These are phyloP conservation scores for Phyllosticta citriasiana DNA, from an alignment of 2,329 filamentous ascomycete genomes.

Conservation along the genomic window DNA sequence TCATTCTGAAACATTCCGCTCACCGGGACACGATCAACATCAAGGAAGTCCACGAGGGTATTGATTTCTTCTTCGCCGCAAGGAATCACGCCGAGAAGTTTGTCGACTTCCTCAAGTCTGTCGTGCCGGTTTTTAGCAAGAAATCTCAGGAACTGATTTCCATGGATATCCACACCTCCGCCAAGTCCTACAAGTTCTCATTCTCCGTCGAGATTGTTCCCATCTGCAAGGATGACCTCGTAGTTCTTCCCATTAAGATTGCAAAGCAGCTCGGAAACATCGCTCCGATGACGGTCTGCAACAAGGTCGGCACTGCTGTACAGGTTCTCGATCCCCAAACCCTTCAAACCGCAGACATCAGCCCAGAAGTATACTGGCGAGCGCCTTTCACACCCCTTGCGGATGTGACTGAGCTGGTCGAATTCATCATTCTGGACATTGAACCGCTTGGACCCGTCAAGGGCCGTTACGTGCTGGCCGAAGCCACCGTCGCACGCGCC, in stretches of 20 bases:
- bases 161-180: conserved; percentile 81
- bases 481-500: conserved; percentile 78
- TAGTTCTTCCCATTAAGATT: conserved; percentile 82
- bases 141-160: conserved; percentile 91
- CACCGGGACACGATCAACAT: conserved; percentile 95
- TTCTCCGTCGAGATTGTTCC: conserved; percentile 84
- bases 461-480: conserved; percentile 74
- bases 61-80: conserved; percentile 90
- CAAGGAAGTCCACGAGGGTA: conserved; percentile 88
- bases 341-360: conserved; percentile 81
- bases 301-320: conserved; percentile 78
- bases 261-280: conserved; percentile 86
- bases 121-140: conserved; percentile 68
- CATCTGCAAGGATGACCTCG: conserved; percentile 93
- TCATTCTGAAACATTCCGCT: conserved; percentile 88
- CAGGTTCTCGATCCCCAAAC: conserved; percentile 86
- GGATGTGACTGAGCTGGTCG: conserved; percentile 73
- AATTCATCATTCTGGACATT: conserved; percentile 93
- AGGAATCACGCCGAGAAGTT: conserved; percentile 89
- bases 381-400: conserved; percentile 75
- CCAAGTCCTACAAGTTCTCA: conserved; percentile 89
- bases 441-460: conserved; percentile 66
- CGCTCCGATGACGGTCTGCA: conserved; percentile 72
- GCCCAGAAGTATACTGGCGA: conserved; percentile 79
- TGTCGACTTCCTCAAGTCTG: conserved; percentile 78